Base-by-base conservation (phyloP, 1,284 basidiomycete genomes). In the Moniliophthora roreri region DNA sequence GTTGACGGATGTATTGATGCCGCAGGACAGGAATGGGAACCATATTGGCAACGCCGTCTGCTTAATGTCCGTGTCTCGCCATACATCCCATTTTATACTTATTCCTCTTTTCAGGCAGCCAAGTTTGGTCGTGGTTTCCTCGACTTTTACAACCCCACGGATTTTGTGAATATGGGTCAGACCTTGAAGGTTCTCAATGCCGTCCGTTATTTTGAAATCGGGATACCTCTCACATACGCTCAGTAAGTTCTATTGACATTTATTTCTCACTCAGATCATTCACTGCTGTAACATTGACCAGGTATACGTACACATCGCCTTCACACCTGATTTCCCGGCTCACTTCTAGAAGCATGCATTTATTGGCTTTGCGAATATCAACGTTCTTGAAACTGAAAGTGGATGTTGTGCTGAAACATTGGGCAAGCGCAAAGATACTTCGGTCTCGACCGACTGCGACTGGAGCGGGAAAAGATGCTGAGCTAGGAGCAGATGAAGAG, bases 131-230 rank as follows among this genome's bases (percentile, higher is more conserved):
- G 95, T 56, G 89, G 91, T 1, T 99, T 95, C 67, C 72, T 99
- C 57, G 96, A 98, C 66, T 77, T 93, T 26, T 91, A 95, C 69
- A 92, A 98, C 67, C 89, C 95, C 0, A 87, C 85, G 1, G 89
- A 94, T 64, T 95, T 97, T 63, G 84, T 99, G 36, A 79, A 84
- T 37, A 95, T 96, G 88, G 93, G 93, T 0, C 89, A 95, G 66
- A 87, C 86, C 0, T 77, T 99, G 38, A 94, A 96, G 64, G 95
- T 99, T n/a, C 76, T 99, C 41, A 98, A 99, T 65, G 92, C 94
- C 4, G 89, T 96, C 23, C 82, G 95, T 39, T 89, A 84, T 65
- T 94, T 90, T 62, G 91, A 96, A 63, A 88, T 98, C 45, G 96
- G 95, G 0, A 90, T 99, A 45, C 95, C 96, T 0, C 80, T 98